These are phyloP conservation scores for Ophiosphaerella narmari DNA, from an alignment of 2,329 filamentous ascomycete genomes.

Conservation along the genomic window DNA sequence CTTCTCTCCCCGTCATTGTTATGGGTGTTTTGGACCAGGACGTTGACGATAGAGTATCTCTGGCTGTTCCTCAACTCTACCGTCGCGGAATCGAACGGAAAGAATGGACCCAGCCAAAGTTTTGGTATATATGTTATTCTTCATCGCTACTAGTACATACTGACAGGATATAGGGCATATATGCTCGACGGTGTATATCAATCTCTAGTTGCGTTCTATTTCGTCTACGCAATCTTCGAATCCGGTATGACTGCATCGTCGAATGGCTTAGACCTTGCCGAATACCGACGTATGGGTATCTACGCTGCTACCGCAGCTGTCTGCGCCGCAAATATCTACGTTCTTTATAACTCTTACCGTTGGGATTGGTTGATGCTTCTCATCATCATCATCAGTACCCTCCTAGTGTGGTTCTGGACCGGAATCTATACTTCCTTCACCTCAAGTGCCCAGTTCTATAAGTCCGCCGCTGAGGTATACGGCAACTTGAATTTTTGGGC, in stretches of 20 bases:
- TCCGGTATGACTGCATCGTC: constrained; percentile 70
- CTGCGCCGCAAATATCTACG: constrained; percentile 88
- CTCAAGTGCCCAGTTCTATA: constrained; percentile 70
- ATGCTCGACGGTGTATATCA: constrained; percentile 96
- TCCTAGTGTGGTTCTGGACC: constrained; percentile 95
- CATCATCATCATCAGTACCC: constrained; percentile 77
- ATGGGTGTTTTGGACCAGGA: constrained; percentile 98
- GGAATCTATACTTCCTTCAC: constrained; percentile 76
- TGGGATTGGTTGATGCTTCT: constrained; percentile 97
- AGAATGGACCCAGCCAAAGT: constrained; percentile 96
- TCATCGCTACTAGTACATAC: neutral
- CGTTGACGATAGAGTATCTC: constrained; percentile 88
- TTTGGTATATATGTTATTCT: constrained; percentile 71
- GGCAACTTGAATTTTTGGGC: constrained; percentile 86
- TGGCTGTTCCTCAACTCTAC: constrained; percentile 94
- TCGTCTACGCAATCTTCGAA: constrained; percentile 80
- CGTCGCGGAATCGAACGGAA: constrained; percentile 91
- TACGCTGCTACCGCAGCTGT: constrained; percentile 86
- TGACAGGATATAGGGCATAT: constrained; percentile 62
- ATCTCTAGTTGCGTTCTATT: constrained; percentile 89
- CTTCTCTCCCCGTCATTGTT: constrained; percentile 89
- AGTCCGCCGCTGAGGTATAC: constrained; percentile 78
- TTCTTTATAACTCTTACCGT: constrained; percentile 93
- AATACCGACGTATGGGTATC: constrained; percentile 82
- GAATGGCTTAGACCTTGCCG: constrained; percentile 76